These are phyloP conservation scores for Gracilaria gracilis DNA, from an alignment of 23 red algal genomes.

Conservation along the genomic window DNA sequence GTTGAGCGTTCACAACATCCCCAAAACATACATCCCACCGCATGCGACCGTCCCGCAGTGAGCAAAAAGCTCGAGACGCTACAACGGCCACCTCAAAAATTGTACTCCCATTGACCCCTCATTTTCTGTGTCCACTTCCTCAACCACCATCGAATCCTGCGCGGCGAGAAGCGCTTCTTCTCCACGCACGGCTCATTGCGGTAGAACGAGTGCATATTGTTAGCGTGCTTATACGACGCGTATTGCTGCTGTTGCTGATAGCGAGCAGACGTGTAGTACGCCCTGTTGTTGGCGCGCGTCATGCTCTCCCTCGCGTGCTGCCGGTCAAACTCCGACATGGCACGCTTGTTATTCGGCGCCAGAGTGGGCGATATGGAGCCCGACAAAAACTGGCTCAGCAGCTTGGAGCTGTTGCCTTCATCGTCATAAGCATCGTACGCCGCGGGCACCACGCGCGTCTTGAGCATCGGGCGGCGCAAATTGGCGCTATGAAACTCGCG, in stretches of 20 bases:
- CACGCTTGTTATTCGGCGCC: slow-evolving; percentile 12
- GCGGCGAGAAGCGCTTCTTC: slow-evolving; percentile 22
- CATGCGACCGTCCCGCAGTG: background rate
- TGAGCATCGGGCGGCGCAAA: background rate
- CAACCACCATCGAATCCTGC: slow-evolving; percentile 21
- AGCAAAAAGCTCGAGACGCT: background rate
- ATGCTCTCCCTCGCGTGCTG: background rate
- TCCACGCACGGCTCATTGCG: background rate
- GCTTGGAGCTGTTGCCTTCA: slow-evolving; percentile 13
- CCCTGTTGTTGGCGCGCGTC: background rate
- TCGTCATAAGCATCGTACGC: slow-evolving; percentile 25
- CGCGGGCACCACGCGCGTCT: background rate
- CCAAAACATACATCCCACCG: background rate
- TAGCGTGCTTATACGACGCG: background rate
- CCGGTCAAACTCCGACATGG: slow-evolving; percentile 16
- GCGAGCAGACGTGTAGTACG: background rate
- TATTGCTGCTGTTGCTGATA: background rate
- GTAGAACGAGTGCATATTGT: slow-evolving; percentile 1
- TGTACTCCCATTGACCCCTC: slow-evolving; percentile 41
- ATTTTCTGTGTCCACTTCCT: slow-evolving; percentile 35
- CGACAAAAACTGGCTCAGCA: slow-evolving; percentile 42
- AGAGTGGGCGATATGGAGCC: background rate
- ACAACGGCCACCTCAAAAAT: background rate
- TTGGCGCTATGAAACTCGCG: background rate
- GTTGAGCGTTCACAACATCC: too few species aligned